Conservation (phyloP, 108 stramenopile species). For the Stephanodiscus triporus region DNA sequence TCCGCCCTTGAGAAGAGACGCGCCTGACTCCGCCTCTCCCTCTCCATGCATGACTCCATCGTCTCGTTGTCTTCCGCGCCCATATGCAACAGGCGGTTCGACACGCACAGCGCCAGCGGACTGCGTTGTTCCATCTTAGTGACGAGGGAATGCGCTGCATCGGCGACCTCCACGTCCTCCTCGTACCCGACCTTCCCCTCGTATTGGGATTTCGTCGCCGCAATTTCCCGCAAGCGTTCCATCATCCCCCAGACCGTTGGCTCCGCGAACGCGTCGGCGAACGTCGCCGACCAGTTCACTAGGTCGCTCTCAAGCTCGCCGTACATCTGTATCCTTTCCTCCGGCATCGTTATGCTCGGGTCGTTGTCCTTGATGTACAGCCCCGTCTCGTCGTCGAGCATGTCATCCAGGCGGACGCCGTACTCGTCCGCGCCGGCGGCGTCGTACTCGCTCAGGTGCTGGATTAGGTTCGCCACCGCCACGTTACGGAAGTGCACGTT, state of each 20-base stretch:
- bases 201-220: constrained; percentile 30
- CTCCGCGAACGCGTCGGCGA: constrained; percentile 67
- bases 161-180: constrained; percentile 65
- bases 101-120: constrained; percentile 71
- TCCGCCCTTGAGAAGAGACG: constrained; percentile 49
- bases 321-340: constrained; percentile 45
- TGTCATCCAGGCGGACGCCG: constrained; percentile 24
- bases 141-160: constrained; percentile 49
- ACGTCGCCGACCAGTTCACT: constrained; percentile 73
- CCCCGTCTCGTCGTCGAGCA: constrained; percentile 44
- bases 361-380: constrained; percentile 42
- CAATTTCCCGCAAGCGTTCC: constrained; percentile 67
- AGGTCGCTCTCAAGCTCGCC: constrained; percentile 55
- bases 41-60: constrained; percentile 72
- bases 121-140: constrained; percentile 70
- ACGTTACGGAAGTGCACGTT: constrained; percentile 69
- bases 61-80: constrained; percentile 54
- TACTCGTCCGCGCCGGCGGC: constrained; percentile 58
- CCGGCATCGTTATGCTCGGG: constrained; percentile 39
- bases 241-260: constrained; percentile 68
- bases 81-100: constrained; percentile 55
- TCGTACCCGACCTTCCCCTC: constrained; percentile 51
- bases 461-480: constrained; percentile 63
- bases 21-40: constrained; percentile 64
- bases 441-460: constrained; percentile 63